phyloP scores from a whole-genome alignment of 805 yeast species.

The Zygosaccharomyces pseudorouxii region DNA sequence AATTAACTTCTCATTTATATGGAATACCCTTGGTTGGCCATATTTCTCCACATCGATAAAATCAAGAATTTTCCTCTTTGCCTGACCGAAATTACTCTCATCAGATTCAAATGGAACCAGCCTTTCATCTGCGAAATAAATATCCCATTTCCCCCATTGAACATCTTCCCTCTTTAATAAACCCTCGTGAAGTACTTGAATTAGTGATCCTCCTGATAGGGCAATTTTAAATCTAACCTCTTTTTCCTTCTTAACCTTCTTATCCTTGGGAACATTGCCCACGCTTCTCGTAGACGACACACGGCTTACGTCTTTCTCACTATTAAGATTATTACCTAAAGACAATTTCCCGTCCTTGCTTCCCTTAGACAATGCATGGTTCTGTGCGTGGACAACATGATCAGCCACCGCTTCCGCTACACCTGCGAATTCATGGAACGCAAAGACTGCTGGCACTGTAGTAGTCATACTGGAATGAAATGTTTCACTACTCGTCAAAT shows the following conservation, averaged over 20 bases:
- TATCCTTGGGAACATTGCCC: slow-evolving; percentile 14
- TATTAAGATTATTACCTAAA: slow-evolving; percentile 14
- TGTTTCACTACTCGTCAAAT: neutral
- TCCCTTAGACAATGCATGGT: slow-evolving; percentile 38
- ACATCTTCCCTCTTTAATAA: slow-evolving; percentile 69
- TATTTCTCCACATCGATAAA: slow-evolving; percentile 34
- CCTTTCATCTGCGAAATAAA: slow-evolving; percentile 94
- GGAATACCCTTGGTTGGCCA: slow-evolving; percentile 67
- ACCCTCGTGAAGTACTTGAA: slow-evolving; percentile 83
- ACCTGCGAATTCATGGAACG: slow-evolving; percentile 82
- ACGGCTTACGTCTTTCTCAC: slow-evolving; percentile 17
- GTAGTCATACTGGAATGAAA: slow-evolving; percentile 59
- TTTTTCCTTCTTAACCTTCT: slow-evolving; percentile 47
- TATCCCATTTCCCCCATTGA: slow-evolving; percentile 92
- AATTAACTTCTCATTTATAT: slow-evolving; percentile 72
- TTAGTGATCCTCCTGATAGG: slow-evolving; percentile 86
- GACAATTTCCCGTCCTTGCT: slow-evolving; percentile 23
- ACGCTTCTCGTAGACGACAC: slow-evolving; percentile 22
- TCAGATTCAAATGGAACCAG: slow-evolving; percentile 79
- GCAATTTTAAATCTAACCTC: slow-evolving; percentile 84
- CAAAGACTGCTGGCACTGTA: slow-evolving; percentile 87
- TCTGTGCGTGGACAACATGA: slow-evolving; percentile 86
- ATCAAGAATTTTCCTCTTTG: slow-evolving; percentile 78
- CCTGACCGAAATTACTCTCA: slow-evolving; percentile 87
- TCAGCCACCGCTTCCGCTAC: slow-evolving; percentile 98